Evolutionary conservation across 2,329 filamentous ascomycete species (phyloP), one percentile per base, ranked within the genome.

Genomic region (Teratosphaeria destructans): DNA sequence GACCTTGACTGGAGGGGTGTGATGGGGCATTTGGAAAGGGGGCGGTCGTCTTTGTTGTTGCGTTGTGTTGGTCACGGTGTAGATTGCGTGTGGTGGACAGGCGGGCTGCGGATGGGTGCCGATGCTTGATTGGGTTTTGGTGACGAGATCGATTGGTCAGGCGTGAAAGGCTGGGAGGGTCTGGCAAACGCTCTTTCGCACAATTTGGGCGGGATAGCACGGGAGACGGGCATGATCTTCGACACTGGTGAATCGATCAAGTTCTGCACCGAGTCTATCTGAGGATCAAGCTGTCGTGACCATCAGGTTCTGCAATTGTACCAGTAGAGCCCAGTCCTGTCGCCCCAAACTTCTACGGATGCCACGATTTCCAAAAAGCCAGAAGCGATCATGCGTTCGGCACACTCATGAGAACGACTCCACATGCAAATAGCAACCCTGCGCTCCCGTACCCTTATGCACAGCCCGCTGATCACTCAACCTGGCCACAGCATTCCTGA

Each of bases 401-500:
- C 43, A n/a, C n/a, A n/a, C 43, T 49, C 43, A 66, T 23, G 61
- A 65, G 54, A 64, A 66, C 6, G 55, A 59, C 56, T 67, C 65
- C 16, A 63, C 64, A 60, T 67, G 64, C 59, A 67, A 52, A 56
- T 65, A 65, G 52, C 61, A 61, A 11, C 66, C 66, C 54, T 68
- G 66, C 19, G 67, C 66, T 19, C 61, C 65, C 0, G 63, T 64
- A 0, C 66, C 66, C 52, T 67, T 67, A n/a, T 68, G 66, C 26
- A 67, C 64, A 0, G 66, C 66, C 16, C 65, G 59, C 54, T 65
- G 56, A 59, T 68, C 65, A 39, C 63, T 65, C 11, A 64, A 35
- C 7, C 59, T 27, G 0, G 64, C 66, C 12, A 68, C 58, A 3
- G 56, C 58, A 16, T 66, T 66, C 32, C 67, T 59, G 0, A 67